Conservation (phyloP, 208 protist species). For the Wallacemonas sp. region DNA sequence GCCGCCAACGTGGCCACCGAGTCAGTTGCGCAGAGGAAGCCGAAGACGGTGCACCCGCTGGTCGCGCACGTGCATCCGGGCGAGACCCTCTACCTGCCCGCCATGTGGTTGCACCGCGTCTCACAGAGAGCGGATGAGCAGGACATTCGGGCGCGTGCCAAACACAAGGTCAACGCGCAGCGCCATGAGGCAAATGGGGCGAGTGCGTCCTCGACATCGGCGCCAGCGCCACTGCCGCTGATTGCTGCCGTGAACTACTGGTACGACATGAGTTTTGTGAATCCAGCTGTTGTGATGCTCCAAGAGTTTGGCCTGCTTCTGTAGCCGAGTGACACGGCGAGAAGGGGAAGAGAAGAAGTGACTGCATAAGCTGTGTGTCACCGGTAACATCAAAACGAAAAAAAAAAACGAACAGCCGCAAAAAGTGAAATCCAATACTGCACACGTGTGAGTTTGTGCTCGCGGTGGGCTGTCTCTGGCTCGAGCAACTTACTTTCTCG, state of each 20-base stretch:
- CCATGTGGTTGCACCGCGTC: slow-evolving; percentile 92
- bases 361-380: no score
- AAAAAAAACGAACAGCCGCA: not conserved
- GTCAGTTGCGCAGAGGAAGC: slow-evolving; percentile 9
- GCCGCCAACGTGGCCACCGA: not conserved
- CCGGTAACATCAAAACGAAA: not conserved
- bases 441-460: no score
- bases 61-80: slow-evolving; percentile 77
- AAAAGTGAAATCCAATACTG: no score
- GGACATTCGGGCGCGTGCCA: slow-evolving; percentile 47
- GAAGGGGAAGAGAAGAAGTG: no score
- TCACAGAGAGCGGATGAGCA: slow-evolving; percentile 77
- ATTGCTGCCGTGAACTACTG: slow-evolving; percentile 94
- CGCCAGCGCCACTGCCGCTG: slow-evolving; percentile 50
- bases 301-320: slow-evolving; percentile 82
- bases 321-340: slow-evolving; percentile 21
- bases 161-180: slow-evolving; percentile 3
- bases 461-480: no score
- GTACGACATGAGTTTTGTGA: slow-evolving; percentile 92
- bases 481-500: no score
- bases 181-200: not conserved
- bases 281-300: slow-evolving; percentile 80
- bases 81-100: slow-evolving; percentile 90
- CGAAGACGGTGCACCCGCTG: slow-evolving; percentile 61
- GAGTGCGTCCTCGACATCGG: not conserved